Evolutionary conservation across 2,329 filamentous ascomycete species (phyloP), one percentile per base, ranked within the genome.

Genomic region (Clonostachys byssicola): DNA sequence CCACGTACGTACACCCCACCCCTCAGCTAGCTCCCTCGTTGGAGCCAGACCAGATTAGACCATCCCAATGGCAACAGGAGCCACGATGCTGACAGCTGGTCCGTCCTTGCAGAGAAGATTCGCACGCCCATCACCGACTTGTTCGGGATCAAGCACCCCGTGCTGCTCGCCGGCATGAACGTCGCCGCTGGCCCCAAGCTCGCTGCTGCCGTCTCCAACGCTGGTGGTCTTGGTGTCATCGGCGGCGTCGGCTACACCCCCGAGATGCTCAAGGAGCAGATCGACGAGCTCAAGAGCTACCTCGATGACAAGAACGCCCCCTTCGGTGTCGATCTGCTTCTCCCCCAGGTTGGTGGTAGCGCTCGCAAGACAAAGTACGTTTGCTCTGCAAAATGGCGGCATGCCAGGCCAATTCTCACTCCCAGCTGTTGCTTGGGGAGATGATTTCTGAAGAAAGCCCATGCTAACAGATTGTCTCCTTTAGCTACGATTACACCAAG

Each of bases 401-500:
- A 18, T 34, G 5, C 20, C 12, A 12, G 4, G 35, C 48, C 47
- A 50, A 50, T 46, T 42, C 35, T 38, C 12, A 12, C 35, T 34
- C 17, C 23, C 34, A 18, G 12, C 23, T 30, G 23, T 30, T 30
- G 23, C 23, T 1, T 30, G 9, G 9, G 23, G 8, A 43, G 13
- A 43, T 43, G 23, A 20, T 6, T 20, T 13, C 40, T 7, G 23
- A 43, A 2, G n/a, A 14, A 34, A 7, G 3, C 30, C 20, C n/a
- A 30, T 3, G n/a, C 44, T 45, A 34, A 45, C 44, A 9, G 36
- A 18, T 23, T 18, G 18, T 30, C 23, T 30, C 23, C 23, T 40
- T 48, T 61, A 96, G 92, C 83, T 96, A 97, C 73, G 94, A 99
- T 73, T 99, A 99, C 78, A 99, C 94, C 63, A 97, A 99, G 79